Base-by-base conservation (phyloP, 257 asterid species). In the Gardenia jasminoides region DNA sequence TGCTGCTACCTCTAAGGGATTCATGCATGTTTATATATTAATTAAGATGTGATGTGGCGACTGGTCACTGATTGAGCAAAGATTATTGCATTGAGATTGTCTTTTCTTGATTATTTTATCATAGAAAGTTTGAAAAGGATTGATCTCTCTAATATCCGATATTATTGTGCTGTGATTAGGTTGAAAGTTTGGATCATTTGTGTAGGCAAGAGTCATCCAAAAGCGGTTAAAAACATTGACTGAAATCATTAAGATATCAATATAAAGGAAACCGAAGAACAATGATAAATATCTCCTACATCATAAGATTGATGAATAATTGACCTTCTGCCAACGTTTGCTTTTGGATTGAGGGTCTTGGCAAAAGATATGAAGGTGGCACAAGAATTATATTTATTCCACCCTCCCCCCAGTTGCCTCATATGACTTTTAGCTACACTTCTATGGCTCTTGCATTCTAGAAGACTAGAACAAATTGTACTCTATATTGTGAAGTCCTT, bases 61-160 rank as follows among this genome's bases (percentile, higher is more conserved):
- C 78, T 74, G 44, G 91, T 76, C 86, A 74, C 82, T 61, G 89
- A 66, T 43, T 70, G 74, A 43, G 58, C 58, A 44, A 28, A 65
- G 43, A 65, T 31, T 65, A 44, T 65, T 65, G 68, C 10, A 28
- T 64, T 64, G 22, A 17, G 24, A 4, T 12, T 3, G 22, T 30
- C 43, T 65, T 65, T 30, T 0, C 41, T 66, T 66, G n/a, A 31
- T 66, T 66, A 74, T 77, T 82, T 81, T 79, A 81, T 80, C 75
- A 28, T 6, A 2, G 3, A n/a, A 24, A 10, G 76, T 70, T 83
- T 67, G 81, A 82, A 78, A 79, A 61, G 1, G 76, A 74, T 64
- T n/a, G 75, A 70, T 24, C 58, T n/a, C 75, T n/a, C 26, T 24
- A 44, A 46, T 70, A 12, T 70, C 10, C 13, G 10, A 1, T 5